A percentile compares a stretch with the other conserved stretches of the same genome.
Conservation (phyloP, 1,284 basidiomycete genomes). For the Trametes sp. region DNA sequence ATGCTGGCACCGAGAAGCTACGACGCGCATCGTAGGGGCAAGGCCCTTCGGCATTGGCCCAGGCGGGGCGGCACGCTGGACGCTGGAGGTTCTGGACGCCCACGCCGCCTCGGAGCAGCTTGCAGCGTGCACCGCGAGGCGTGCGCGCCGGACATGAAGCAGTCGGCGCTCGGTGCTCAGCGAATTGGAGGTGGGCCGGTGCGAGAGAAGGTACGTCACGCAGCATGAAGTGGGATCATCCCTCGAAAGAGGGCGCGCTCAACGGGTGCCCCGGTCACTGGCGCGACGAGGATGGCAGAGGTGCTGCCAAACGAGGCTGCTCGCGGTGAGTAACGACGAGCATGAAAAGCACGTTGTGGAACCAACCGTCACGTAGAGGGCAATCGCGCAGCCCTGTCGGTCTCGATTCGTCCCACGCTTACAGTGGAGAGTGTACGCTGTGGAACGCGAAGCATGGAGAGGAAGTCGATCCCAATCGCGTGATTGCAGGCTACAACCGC, state of each 20-base stretch:
- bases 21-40: not conserved
- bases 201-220: not conserved
- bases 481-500: not conserved
- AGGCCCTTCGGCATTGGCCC: not conserved
- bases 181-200: not conserved
- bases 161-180: not conserved
- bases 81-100: not conserved
- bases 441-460: not conserved
- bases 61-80: not conserved
- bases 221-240: not conserved
- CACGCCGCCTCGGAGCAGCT: not conserved
- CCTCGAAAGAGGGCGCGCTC: no score
- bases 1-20: not conserved
- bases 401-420: not conserved
- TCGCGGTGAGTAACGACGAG: not conserved
- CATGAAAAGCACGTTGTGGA: slow-evolving; percentile 4
- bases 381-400: not conserved
- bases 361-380: not conserved
- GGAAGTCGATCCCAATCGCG: not conserved
- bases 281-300: not conserved
- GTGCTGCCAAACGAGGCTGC: not conserved
- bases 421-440: not conserved
- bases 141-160: slow-evolving; percentile 5
- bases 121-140: not conserved
- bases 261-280: not conserved